Base-by-base conservation (phyloP, 2,329 filamentous ascomycete genomes). In the Tolypocladium guangdongense region DNA sequence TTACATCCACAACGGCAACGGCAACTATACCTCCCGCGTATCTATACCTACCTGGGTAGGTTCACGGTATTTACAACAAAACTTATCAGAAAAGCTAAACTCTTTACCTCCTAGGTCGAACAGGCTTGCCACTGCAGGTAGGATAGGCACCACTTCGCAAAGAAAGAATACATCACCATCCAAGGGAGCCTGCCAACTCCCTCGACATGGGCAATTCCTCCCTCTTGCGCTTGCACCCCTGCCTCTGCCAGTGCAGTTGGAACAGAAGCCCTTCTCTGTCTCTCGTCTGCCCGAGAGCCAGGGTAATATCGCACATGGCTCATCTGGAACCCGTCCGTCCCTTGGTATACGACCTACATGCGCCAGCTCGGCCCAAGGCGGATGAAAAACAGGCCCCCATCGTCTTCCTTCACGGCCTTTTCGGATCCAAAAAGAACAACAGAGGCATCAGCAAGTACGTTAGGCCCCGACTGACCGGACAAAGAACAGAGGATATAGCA, bases 381-480 rank as follows among this genome's bases (percentile, higher is more conserved):
- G 67, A 70, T 30, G 64, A 69, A 52, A 67, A 75, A 63, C 65
- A 68, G 55, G 69, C 72, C 39, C 88, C 91, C 2, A 89, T 97
- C 58, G 71, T 97, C 57, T 87, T 97, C 60, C 82, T 97, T 64
- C 92, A 97, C 67, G 92, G 93, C 1, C 77, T 97, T 12, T 96
- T 97, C 64, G 92, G 92, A 22, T 96, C 89, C 38, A 96, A 95
- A 74, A 90, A 89, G 74, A 97, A 97, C 68, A 96, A 96, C 67
- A 78, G 91, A 68, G 88, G 81, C 64, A 93, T 97, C 58, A 95
- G 90, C 86, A 95, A 90, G 92, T 96, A 76, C 68, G 86, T 73
- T 49, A 35, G 27, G 33, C 16, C 27, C 52, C 7, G 18, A 12
- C 24, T 43, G 16, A 12, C 6, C 18, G 18, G 16, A 32, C 43